A percentile compares a stretch with the other conserved stretches of the same genome.
These are phyloP conservation scores for Serendipita indica DNA, from an alignment of 768 basidiomycete genomes.

Conservation along the genomic window DNA sequence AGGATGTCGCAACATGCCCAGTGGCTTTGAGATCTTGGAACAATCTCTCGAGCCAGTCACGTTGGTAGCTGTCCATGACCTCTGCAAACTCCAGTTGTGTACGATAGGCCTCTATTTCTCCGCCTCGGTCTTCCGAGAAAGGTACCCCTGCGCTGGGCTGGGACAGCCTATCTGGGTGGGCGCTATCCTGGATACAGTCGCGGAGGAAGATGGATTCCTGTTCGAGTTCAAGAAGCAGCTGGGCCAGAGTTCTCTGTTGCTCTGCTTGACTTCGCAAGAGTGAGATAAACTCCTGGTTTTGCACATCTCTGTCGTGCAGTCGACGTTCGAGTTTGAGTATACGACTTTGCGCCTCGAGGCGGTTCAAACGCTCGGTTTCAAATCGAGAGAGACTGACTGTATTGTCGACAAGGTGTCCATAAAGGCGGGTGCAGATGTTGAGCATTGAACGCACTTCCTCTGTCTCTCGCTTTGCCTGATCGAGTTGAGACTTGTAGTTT, in stretches of 20 bases:
- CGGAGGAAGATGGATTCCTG: background rate
- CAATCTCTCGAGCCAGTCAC: background rate
- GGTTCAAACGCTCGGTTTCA: background rate
- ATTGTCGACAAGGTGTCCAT: background rate
- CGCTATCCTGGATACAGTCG: background rate
- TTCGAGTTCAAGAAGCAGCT: background rate
- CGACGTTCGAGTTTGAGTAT: background rate
- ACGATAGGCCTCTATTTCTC: background rate
- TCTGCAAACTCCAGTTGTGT: background rate
- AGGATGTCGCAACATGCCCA: background rate
- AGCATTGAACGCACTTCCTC: background rate
- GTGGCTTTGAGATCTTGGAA: background rate
- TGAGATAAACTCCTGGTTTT: background rate
- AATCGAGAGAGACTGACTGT: background rate
- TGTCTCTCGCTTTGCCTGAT: background rate
- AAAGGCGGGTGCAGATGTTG: background rate
- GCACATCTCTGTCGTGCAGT: constrained; percentile 1
- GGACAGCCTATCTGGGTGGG: no score
- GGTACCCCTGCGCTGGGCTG: background rate
- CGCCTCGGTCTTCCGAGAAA: background rate
- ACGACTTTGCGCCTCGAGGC: background rate
- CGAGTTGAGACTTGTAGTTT: background rate
- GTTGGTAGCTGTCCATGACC: background rate
- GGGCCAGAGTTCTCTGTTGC: background rate
- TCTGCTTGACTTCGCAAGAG: background rate